Evolutionary conservation across 371 early-diverging fungal species (phyloP), one percentile per base, ranked within the genome.

Genomic region (Mortierella polycephala): DNA sequence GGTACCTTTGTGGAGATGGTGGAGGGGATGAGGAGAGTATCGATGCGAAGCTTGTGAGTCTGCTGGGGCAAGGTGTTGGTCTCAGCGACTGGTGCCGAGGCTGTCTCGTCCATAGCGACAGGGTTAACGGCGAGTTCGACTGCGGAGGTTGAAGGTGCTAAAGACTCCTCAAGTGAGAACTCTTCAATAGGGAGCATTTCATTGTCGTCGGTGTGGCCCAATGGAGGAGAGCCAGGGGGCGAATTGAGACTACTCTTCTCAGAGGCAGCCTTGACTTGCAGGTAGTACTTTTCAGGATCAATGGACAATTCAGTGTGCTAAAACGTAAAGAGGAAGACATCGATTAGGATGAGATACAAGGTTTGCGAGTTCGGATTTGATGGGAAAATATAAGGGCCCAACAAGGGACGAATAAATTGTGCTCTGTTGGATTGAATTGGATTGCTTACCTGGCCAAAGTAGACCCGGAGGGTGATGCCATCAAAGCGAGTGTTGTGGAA

Each of bases 171-270:
- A 81, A 58, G 44, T 40, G 69, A 72, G 63, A 62, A 69, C 70
- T 42, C 77, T 74, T 39, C 82, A 52, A 91, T 90, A 37, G 84
- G 84, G n/a, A 91, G 87, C 47, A 93, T 77, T 11, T 89, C 87
- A 7, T 81, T 80, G 1, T 94, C 94, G n/a, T 82, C 86, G 8
- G 81, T 83, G 91, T 95, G 92, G 39, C 90, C 90, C 42, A 92
- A 84, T 57, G 90, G 93, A 12, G 95, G 95, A 16, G 93, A 92
- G 2, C 94, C 94, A 7, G 95, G 95, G 40, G 95, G 95, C 30
- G 94, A 94, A 21, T 92, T 88, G 13, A 93, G 75, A 8, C 84
- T 89, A 82, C 53, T 89, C 23, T 45, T 51, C 7, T 57, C 57
- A 37, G 62, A 7, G 81, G 85, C 83, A 49, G 88, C 85, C 59